A percentile compares a stretch with the other conserved stretches of the same genome.
Conservation (phyloP, 2,329 filamentous ascomycete species). For the Akanthomyces dipterigenus region DNA sequence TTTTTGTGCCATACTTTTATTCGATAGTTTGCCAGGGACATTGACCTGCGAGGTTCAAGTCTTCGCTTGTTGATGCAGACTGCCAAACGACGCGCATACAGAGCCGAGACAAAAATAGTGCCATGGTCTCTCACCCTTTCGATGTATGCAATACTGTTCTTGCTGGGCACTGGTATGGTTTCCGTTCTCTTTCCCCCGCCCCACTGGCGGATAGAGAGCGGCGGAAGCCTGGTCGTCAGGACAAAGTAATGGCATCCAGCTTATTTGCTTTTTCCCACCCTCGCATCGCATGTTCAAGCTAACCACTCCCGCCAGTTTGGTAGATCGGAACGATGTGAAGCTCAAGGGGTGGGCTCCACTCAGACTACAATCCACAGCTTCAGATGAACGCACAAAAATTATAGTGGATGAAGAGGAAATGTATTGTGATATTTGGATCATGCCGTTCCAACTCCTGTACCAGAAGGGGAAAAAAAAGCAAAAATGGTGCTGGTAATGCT, state of each 20-base stretch:
- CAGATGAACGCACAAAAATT: neutral
- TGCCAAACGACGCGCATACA: too few relatives aligned
- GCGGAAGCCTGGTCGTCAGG: neutral
- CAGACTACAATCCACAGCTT: neutral
- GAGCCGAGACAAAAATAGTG: too few relatives aligned
- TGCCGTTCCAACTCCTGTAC: constrained; percentile 1
- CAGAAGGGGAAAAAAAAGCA: neutral
- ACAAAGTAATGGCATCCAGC: neutral
- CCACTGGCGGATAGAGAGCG: neutral
- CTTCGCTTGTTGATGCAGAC: too few relatives aligned
- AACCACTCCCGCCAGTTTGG: neutral
- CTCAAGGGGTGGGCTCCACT: neutral
- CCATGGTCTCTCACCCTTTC: too few relatives aligned
- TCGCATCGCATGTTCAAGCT: neutral
- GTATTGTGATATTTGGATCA: neutral
- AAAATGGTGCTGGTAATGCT: neutral
- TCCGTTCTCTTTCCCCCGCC: neutral
- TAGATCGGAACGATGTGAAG: constrained; percentile 1
- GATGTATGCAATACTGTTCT: too few relatives aligned
- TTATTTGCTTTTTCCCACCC: neutral
- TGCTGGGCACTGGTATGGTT: too few relatives aligned
- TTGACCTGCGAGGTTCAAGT: too few relatives aligned
- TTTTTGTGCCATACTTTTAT: too few relatives aligned
- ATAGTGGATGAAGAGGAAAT: neutral
- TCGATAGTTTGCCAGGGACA: too few relatives aligned